Percentiles rank a stretch among this genome's conserved stretches.
phyloP scores from a whole-genome alignment of 192 early-diverging fungal species.

The Backusella luteola region DNA sequence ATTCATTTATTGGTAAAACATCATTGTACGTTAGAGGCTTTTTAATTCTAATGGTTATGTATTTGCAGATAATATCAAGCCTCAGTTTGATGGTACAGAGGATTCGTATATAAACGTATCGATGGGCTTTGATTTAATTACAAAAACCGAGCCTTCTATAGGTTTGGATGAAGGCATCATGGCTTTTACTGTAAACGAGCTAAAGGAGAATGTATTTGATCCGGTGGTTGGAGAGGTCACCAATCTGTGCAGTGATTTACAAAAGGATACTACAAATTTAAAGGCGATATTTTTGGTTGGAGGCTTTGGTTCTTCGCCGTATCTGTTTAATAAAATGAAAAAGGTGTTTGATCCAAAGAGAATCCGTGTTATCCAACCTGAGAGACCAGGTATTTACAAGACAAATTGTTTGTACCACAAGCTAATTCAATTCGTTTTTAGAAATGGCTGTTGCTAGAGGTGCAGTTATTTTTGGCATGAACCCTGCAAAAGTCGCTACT shows the following conservation, averaged over 20 bases:
- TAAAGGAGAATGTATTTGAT: slow-evolving; percentile 46
- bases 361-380: slow-evolving; percentile 13
- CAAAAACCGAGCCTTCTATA: slow-evolving; percentile 10
- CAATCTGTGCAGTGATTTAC: slow-evolving; percentile 37
- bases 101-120: slow-evolving; percentile 45
- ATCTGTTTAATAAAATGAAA: slow-evolving; percentile 44
- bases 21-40: too few species aligned
- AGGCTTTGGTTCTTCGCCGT: slow-evolving; percentile 48
- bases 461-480: slow-evolving; percentile 45
- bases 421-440: neutral
- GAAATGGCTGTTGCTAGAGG: slow-evolving; percentile 46
- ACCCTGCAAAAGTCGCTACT: slow-evolving; percentile 24
- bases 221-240: slow-evolving; percentile 43
- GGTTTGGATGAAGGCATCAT: slow-evolving; percentile 46
- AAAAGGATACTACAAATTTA: slow-evolving; percentile 29
- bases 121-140: slow-evolving; percentile 22
- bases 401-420: neutral
- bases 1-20: slow-evolving; percentile 27
- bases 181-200: slow-evolving; percentile 38
- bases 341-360: slow-evolving; percentile 37
- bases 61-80: slow-evolving; percentile 26
- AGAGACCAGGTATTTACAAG: slow-evolving; percentile 21
- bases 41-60: too few species aligned
- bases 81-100: slow-evolving; percentile 46
- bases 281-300: slow-evolving; percentile 52